Percentiles rank a stretch among this genome's conserved stretches.
These are phyloP conservation scores for Paramyrothecium roridum DNA, from an alignment of 2,329 filamentous ascomycete species.

Conservation along the genomic window DNA sequence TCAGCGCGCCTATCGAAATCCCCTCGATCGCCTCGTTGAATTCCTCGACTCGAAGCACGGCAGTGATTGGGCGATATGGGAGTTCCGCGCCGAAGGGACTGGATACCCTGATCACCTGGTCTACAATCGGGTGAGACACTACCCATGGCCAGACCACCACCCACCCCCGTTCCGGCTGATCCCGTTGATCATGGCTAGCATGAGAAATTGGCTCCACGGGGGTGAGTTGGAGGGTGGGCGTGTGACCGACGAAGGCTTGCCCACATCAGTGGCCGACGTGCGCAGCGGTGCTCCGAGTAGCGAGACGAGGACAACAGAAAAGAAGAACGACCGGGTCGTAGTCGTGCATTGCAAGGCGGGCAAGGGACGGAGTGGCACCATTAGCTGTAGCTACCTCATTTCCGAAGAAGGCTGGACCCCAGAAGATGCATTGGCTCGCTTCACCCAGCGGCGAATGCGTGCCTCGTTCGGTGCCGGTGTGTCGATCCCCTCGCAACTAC, in stretches of 20 bases:
- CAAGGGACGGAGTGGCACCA: conserved; percentile 88
- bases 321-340: conserved; percentile 58
- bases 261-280: conserved; percentile 5
- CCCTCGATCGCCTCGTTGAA: conserved; percentile 78
- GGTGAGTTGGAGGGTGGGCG: conserved; percentile 32
- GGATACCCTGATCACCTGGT: conserved; percentile 92
- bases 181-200: conserved; percentile 84
- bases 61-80: conserved; percentile 90
- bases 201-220: conserved; percentile 80
- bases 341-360: conserved; percentile 98
- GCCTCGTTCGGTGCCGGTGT: conserved; percentile 85
- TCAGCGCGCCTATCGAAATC: conserved; percentile 89
- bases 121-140: conserved; percentile 81
- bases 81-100: conserved; percentile 94
- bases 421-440: conserved; percentile 50
- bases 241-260: conserved; percentile 10
- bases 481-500: conserved; percentile 86
- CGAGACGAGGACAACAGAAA: conserved; percentile 21
- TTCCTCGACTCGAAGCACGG: conserved; percentile 87
- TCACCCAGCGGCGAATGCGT: conserved; percentile 83
- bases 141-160: conserved; percentile 96
- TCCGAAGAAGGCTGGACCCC: conserved; percentile 68
- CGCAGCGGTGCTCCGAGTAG: conserved; percentile 1
- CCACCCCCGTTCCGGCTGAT: conserved; percentile 89
- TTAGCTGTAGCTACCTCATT: conserved; percentile 86